These are phyloP conservation scores for Epichloe festucae DNA, from an alignment of 2,329 filamentous ascomycete species.

Conservation along the genomic window DNA sequence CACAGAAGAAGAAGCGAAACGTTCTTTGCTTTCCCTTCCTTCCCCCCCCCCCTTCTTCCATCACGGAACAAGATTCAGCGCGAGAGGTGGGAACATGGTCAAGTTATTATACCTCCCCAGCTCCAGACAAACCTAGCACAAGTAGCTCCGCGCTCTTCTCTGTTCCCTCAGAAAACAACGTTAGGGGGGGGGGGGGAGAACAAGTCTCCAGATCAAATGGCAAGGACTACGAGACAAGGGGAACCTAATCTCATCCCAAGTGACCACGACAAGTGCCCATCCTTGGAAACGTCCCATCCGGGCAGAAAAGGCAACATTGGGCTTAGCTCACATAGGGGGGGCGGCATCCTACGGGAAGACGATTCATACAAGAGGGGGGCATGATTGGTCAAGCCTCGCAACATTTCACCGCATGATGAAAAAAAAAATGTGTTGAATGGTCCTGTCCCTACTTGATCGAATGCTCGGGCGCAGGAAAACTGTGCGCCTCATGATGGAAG, in stretches of 20 bases:
- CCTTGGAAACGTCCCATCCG: background rate
- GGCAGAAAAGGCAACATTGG: background rate
- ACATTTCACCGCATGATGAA: background rate
- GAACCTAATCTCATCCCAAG: background rate
- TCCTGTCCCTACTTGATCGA: background rate
- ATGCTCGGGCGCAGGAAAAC: background rate
- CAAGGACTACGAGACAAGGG: background rate
- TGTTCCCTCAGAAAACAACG: too few species aligned
- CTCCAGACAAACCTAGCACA: background rate
- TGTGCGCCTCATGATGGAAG: constrained; percentile 6
- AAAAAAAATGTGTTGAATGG: background rate
- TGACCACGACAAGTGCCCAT: constrained; percentile 2
- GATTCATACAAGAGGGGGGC: background rate
- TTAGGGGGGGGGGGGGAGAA: too few species aligned
- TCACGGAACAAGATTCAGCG: background rate
- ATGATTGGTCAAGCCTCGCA: background rate
- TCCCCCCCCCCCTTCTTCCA: background rate
- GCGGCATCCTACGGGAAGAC: background rate
- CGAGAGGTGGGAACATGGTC: background rate
- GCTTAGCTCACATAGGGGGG: background rate
- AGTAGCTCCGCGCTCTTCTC: too few species aligned
- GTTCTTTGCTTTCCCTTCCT: background rate
- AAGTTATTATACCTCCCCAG: background rate
- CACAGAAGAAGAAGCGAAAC: constrained; percentile 15
- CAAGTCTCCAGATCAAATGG: background rate